A percentile compares a stretch with the other conserved stretches of the same genome.
phyloP scores from a whole-genome alignment of 139 green algal species.

The Penium margaritaceum region DNA sequence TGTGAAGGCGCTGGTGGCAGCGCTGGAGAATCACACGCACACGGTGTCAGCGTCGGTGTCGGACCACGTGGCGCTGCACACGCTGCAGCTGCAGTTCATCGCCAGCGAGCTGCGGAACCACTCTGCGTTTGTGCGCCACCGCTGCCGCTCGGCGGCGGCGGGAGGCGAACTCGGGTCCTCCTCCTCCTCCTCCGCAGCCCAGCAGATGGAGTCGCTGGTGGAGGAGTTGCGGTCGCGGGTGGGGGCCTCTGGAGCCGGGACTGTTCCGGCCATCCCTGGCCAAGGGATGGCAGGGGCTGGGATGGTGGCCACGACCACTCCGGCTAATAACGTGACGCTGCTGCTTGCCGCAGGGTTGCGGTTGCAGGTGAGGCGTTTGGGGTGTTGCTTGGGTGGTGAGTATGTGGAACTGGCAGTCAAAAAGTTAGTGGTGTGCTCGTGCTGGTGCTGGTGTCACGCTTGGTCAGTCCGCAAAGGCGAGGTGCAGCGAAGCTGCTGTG shows the following conservation, averaged over 20 bases:
- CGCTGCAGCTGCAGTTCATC: background rate
- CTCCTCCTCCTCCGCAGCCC: too few relatives aligned
- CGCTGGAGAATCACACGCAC: constrained; percentile 4
- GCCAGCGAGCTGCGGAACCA: background rate
- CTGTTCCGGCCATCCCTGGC: too few relatives aligned
- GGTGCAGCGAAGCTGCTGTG: too few relatives aligned
- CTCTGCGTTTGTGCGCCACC: background rate
- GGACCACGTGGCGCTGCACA: constrained; percentile 6
- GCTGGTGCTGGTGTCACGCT: too few relatives aligned
- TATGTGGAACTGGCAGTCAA: too few relatives aligned
- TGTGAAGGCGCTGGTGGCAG: background rate
- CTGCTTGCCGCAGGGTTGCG: background rate
- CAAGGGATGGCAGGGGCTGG: background rate
- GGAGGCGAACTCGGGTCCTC: background rate
- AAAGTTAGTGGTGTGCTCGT: too few relatives aligned
- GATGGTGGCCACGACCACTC: background rate
- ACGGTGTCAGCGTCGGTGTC: background rate
- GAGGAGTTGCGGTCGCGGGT: constrained; percentile 1
- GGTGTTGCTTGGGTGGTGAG: too few relatives aligned
- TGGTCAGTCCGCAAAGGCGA: too few relatives aligned
- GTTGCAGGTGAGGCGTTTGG: background rate
- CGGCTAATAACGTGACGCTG: background rate
- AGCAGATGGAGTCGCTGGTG: background rate
- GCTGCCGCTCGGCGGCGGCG: background rate
- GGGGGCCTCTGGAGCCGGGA: too few relatives aligned